Base-by-base conservation (phyloP, 108 stramenopile genomes). In the Skeletonema potamos region DNA sequence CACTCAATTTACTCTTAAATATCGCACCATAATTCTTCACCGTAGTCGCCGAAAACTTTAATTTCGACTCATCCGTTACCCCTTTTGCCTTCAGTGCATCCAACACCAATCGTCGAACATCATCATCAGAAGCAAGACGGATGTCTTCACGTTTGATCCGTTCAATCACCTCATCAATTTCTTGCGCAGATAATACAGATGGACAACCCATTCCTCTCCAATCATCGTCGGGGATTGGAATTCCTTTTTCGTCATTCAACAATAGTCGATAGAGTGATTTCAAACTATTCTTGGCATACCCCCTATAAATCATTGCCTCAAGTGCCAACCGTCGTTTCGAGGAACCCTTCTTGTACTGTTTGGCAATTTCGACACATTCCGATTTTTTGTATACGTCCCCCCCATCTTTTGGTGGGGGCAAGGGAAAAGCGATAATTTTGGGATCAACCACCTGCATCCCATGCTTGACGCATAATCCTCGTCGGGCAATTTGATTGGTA, bases 21-120 rank as follows among this genome's bases (percentile, higher is more conserved):
- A 66, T 28, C 15, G 39, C 51, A 29, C 20, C 39, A 22, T 66
- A 66, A 54, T 66, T 66, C 27, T 30, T 48, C 65, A 66, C 34
- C 13, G 65, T 46, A 6, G 65, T 66, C 1, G 43, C 34, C 43
- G 44, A 32, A 22, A 41, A 24, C 13, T 36, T 28, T 7, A 41
- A 11, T 8, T 27, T 54, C 3, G 22, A 30, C 65, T 37, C 39
- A 66, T 66, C 65, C 34, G 28, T 41, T n/a, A 37, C 46, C 7
- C 43, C 37, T 11, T 29, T 36, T 5, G 13, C 65, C 22, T 26
- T 43, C 5, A 41, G 28, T 29, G 65, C 51, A 29, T 66, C 43
- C 27, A 27, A 22, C 8, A 46, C 22, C 58, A 59, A 34, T 20
- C 18, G 58, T 34, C 33, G 33, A 20, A 59, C 58, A 34, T 34